Evolutionary conservation across 2,329 filamentous ascomycete genomes (phyloP), one percentile per base, ranked within the genome.

Genomic region (Neonectria ditissima): DNA sequence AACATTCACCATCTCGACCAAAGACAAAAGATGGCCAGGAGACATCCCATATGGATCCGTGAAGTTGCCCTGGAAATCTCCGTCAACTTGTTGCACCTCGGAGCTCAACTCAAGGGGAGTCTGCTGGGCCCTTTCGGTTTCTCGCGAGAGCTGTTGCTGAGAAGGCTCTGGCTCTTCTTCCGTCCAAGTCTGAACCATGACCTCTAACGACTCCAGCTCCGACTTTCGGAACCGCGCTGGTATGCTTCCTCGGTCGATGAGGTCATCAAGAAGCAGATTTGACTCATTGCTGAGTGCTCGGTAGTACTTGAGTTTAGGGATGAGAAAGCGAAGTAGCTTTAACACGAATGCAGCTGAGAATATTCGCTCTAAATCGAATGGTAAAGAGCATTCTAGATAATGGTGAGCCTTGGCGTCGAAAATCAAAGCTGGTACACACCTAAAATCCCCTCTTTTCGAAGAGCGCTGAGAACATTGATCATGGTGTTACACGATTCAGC

Each of bases 361-460:
- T n/a, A 62, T 57, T 16, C 59, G 55, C 41, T 62, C 59, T 13
- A 62, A 24, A 48, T 62, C 59, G 13, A 62, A 62, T 7, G 59
- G 59, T 18, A 62, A 48, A n/a, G 52, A 62, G 10, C 47, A 62
- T 34, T 62, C 59, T 57, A 16, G 3, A 7, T n/a, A 10, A 1
- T 14, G 3, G 26, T 62, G 8, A 53, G 37, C 14, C 22, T 24
- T 14, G 14, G 0, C 4, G 5, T 18, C 5, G 4, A 18, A 7
- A 28, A 44, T 34, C 13, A 5, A 9, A 1, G 5, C 26, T 13
- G 2, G 11, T 18, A 39, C 59, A 16, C 13, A 62, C 59, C 59
- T 14, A 62, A 41, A 2, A 62, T 24, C 14, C 54, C 59, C 45
- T 62, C 59, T 5, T 57, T 47, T 41, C 54, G 59, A 2, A 62